Conservation (phyloP, 202 grass and related monocot species). For the Alloteropsis angusta region DNA sequence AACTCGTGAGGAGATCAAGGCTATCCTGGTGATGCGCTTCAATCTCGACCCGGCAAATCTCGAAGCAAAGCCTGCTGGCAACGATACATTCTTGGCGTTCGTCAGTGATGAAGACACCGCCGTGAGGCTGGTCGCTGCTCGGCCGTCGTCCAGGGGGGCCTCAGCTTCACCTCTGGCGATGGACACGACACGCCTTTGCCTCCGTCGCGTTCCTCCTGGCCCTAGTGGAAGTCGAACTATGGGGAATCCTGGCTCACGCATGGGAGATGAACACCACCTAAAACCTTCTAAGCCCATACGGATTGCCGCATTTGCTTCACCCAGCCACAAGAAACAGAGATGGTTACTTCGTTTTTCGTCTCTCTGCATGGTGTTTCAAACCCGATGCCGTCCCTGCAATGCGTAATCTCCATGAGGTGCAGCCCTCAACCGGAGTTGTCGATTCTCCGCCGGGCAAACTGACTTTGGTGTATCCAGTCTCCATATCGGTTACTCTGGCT, state of each 20-base stretch:
- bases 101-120: not conserved
- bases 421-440: not conserved
- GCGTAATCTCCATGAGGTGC: not conserved
- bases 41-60: no score
- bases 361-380: not conserved
- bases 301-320: not conserved
- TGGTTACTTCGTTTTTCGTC: not conserved
- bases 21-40: no score
- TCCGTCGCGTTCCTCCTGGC: not conserved
- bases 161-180: not conserved
- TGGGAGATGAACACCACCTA: not conserved
- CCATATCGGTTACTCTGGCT: no score
- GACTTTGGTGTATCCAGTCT: not conserved
- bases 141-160: not conserved
- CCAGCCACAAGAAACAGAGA: not conserved
- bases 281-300: not conserved
- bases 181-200: not conserved
- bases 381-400: not conserved
- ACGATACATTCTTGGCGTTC: not conserved
- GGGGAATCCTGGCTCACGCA: not conserved
- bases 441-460: not conserved
- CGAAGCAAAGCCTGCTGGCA: no score
- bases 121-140: fast-evolving
- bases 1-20: no score
- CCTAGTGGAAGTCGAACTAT: not conserved